These are phyloP conservation scores for Panellus pusillus DNA, from an alignment of 768 basidiomycete species.

Conservation along the genomic window DNA sequence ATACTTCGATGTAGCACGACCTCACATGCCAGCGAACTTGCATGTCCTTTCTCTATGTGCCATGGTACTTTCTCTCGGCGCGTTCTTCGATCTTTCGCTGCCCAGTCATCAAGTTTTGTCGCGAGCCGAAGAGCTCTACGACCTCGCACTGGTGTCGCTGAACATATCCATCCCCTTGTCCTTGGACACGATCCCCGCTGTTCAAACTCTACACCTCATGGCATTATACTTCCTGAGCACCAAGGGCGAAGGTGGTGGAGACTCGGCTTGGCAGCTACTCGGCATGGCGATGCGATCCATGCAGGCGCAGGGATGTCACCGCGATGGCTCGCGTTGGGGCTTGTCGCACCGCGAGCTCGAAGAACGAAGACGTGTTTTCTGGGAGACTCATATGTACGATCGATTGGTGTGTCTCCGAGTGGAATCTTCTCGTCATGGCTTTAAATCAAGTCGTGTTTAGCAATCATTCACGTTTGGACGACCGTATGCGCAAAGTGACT, in stretches of 20 bases:
- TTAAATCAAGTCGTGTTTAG: conserved; percentile 4
- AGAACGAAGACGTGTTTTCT: conserved; percentile 25
- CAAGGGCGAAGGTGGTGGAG: conserved; percentile 22
- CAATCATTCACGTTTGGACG: conserved; percentile 27
- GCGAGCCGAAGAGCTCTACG: conserved; percentile 18
- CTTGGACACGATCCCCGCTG: conserved; percentile 22
- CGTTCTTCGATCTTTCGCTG: conserved; percentile 22
- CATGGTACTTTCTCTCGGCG: conserved; percentile 23
- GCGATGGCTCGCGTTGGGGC: conserved; percentile 25
- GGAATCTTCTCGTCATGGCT: neutral
- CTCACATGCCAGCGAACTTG: conserved; percentile 14
- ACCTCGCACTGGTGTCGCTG: conserved; percentile 20
- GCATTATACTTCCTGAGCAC: conserved; percentile 23
- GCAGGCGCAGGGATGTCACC: conserved; percentile 27
- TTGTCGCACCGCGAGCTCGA: conserved; percentile 21
- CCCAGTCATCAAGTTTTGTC: conserved; percentile 8
- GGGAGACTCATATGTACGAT: conserved; percentile 25
- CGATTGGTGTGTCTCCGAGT: conserved; percentile 20
- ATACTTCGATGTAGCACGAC: conserved; percentile 12
- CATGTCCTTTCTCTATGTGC: conserved; percentile 19
- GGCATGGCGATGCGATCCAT: conserved; percentile 26
- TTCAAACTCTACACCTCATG: conserved; percentile 25
- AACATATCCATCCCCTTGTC: conserved; percentile 22
- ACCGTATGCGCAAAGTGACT: conserved; percentile 22
- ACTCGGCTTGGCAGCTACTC: conserved; percentile 25